Evolutionary conservation across 2,329 filamentous ascomycete species (phyloP).

Genomic region (Diaporthe nobilis): DNA sequence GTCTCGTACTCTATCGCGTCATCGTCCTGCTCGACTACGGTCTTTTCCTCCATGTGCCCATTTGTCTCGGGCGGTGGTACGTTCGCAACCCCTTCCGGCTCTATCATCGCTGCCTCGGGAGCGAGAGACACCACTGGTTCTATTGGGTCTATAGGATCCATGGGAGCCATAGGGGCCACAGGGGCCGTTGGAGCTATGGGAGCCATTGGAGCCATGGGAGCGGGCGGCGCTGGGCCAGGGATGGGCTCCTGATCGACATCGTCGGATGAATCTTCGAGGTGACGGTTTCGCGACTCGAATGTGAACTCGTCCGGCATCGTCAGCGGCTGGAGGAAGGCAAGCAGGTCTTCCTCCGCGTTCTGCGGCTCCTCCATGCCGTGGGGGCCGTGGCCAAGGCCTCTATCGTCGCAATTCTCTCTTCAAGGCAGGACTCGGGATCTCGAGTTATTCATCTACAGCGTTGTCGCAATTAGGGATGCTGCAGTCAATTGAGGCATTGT

Average conservation of each 20-base stretch:
- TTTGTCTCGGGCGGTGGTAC: background rate
- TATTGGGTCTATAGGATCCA: slow-evolving; percentile 17
- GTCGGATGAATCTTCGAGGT: slow-evolving; percentile 29
- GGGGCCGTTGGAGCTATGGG: slow-evolving; percentile 23
- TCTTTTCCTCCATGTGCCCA: slow-evolving; percentile 11
- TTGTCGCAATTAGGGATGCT: slow-evolving; percentile 24
- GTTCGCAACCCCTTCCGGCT: background rate
- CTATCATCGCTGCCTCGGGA: background rate
- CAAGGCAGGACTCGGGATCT: background rate
- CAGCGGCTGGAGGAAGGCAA: slow-evolving; percentile 40
- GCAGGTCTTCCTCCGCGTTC: slow-evolving; percentile 38
- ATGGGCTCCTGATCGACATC: slow-evolving; percentile 25
- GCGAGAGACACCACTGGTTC: background rate
- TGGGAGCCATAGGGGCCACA: background rate
- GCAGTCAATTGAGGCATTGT: background rate
- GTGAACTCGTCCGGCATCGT: slow-evolving; percentile 28
- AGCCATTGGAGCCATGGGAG: slow-evolving; percentile 36
- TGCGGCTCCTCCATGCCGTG: slow-evolving; percentile 30
- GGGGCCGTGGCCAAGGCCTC: background rate
- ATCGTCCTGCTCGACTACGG: slow-evolving; percentile 5
- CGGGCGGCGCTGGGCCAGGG: slow-evolving; percentile 25
- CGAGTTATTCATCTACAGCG: slow-evolving; percentile 23
- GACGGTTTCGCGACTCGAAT: slow-evolving; percentile 15
- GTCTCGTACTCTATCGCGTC: slow-evolving; percentile 39
- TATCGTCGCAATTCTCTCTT: slow-evolving; percentile 32